Evolutionary conservation across 208 protist species (phyloP), one percentile per base, ranked within the genome.

Genomic region (Wallacemonas collosoma): DNA sequence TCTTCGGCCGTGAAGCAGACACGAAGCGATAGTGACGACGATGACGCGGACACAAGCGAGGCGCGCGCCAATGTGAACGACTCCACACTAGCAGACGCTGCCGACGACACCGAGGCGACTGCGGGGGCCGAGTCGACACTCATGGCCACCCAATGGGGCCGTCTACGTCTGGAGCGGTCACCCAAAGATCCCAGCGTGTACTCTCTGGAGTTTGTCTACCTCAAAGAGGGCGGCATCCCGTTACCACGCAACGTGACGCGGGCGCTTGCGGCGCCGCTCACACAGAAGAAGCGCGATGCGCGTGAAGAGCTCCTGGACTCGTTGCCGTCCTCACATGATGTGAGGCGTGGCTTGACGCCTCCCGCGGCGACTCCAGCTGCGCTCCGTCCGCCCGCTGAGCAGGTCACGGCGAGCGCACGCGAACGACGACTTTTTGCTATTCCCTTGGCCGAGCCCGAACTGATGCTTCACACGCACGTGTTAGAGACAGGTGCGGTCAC

Each of bases 361-460:
- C 55, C 63, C 35, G 3, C 56, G 47, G 47, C 54, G 54, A 44
- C 54, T 6, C 51, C 54, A 44, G 55, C 54, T 6, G 67, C 53
- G 57, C 51, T 62, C 58, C 54, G 56, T 11, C 53, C 39, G 44
- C 61, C 47, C 3, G 40, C 71, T 53, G 70, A 71, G 41, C 65
- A 65, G 50, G 68, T 57, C 48, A 41, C 48, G 17, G 43, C 39
- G 12, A 39, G 17, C 57, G 26, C 51, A n/a, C 60, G 68, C 12
- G 87, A 93, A 61, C 79, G 82, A 40, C 82, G 87, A 38, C 73
- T 95, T 36, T 88, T 95, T 36, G 72, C 87, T n/a, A 91, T 95
- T 60, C 90, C 90, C 43, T 69, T 95, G 38, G 58, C 75, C 26
- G 90, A 92, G 71, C 77, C 87, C 0, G 81, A 91, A 26, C 76